phyloP scores from a whole-genome alignment of 1,139 yeast species.

The Lodderomyces metapsilosis region DNA sequence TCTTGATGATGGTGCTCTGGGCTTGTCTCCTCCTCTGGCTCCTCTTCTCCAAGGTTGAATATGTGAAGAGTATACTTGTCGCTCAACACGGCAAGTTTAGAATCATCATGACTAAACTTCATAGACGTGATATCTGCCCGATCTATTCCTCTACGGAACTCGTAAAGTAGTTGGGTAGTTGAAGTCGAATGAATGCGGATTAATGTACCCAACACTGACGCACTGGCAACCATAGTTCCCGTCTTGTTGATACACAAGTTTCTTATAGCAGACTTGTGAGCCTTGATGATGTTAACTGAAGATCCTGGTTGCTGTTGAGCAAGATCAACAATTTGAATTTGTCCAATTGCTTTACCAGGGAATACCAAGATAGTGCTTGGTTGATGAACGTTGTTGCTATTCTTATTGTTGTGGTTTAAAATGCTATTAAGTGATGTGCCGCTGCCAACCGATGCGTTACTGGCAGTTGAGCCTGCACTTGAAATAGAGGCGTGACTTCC shows the following conservation, averaged over 20 bases:
- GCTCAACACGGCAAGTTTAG: constrained; percentile 77
- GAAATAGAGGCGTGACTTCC: constrained; percentile 1
- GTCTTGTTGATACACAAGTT: constrained; percentile 64
- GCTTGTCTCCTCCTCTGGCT: neutral
- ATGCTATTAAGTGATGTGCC: neutral
- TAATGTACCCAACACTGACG: constrained; percentile 84
- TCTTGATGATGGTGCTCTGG: neutral
- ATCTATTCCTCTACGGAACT: constrained; percentile 87
- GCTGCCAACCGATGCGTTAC: constrained; percentile 5
- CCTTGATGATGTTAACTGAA: constrained; percentile 71
- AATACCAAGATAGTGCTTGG: constrained; percentile 53
- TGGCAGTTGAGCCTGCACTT: constrained; percentile 5
- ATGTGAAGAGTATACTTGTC: constrained; percentile 89
- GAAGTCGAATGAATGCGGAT: constrained; percentile 75
- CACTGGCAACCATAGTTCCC: constrained; percentile 85
- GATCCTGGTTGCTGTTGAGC: constrained; percentile 22
- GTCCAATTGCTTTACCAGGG: constrained; percentile 71
- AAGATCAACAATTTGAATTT: constrained; percentile 73
- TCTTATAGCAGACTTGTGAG: constrained; percentile 72
- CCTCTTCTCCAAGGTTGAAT: constrained; percentile 46
- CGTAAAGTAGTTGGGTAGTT: constrained; percentile 71
- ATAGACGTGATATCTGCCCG: constrained; percentile 77
- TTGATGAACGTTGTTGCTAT: neutral
- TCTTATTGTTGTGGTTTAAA: constrained; percentile 1
- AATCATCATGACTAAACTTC: constrained; percentile 76